These are phyloP conservation scores for Paxillus rubicundulus DNA, from an alignment of 768 basidiomycete species.

Conservation along the genomic window DNA sequence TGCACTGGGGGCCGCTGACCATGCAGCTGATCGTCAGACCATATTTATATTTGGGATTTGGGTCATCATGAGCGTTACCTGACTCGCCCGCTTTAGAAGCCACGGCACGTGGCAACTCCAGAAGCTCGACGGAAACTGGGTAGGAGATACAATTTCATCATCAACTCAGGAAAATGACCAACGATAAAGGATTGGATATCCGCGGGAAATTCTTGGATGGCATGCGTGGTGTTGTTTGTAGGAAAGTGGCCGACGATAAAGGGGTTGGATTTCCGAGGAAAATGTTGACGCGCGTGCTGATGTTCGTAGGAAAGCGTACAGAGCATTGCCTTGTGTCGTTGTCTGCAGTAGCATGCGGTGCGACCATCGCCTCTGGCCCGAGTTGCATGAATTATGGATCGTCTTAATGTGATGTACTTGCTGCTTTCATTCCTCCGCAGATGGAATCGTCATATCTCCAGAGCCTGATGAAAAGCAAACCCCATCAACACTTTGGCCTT, in stretches of 20 bases:
- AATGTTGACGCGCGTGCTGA: not conserved
- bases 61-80: not conserved
- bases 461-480: not conserved
- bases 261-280: constrained; percentile 26
- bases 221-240: not conserved
- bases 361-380: not conserved
- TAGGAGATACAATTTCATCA: not conserved
- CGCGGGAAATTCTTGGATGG: constrained; percentile 14
- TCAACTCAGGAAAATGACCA: constrained; percentile 11
- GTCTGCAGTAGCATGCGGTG: constrained; percentile 3
- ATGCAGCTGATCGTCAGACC: not conserved
- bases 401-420: constrained; percentile 18
- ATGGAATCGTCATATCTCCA: constrained; percentile 15
- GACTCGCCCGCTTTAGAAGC: not conserved
- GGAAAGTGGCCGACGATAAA: constrained; percentile 10
- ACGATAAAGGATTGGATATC: constrained; percentile 17
- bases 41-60: not conserved
- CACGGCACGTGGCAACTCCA: not conserved
- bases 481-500: not conserved
- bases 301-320: constrained; percentile 2
- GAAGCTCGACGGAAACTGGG: not conserved
- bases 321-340: constrained; percentile 1
- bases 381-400: not conserved
- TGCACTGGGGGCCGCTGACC: not conserved
- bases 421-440: constrained; percentile 22